Evolutionary conservation across 2,329 filamentous ascomycete species (phyloP), one percentile per base, ranked within the genome.

Genomic region (Fusarium cyanostomum): DNA sequence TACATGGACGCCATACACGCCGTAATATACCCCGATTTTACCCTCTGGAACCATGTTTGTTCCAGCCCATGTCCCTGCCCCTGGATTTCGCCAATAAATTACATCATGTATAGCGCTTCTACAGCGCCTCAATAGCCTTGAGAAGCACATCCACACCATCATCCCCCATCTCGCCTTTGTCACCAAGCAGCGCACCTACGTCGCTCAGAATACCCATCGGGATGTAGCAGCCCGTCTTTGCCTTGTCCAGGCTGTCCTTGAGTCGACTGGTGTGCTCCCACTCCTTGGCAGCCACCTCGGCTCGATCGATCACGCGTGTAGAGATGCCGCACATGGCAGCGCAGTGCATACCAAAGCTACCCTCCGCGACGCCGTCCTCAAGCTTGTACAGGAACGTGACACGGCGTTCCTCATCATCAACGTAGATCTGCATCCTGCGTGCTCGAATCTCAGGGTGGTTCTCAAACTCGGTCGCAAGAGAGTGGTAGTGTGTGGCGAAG

Each of bases 321-420:
- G 92, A 87, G 64, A 99, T 98, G 1, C 95, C 95, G 71, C 95
- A 99, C 95, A 99, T 99, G 59, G 92, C 90, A 1, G 95, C 95
- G 74, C 95, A 99, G 76, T 99, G 95, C 95, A 99, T 99, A 70
- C 95, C 95, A 72, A 98, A 99, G 72, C 92, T 96, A 13, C 95
- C 95, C 76, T 98, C 94, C 0, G 95, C 95, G 9, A 98, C 92
- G 2, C 95, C 95, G 12, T 92, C 86, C 77, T 98, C 95, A 0
- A 99, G 85, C 72, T 92, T 94, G 80, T 99, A 99, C 52, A 99
- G 76, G 79, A 99, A 99, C 0, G 94, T 97, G n/a, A 99, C 89
- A n/a, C 89, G 88, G 21, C 92, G 86, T 56, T 92, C 85, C 42
- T 84, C 86, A 5, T 95, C 91, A 64, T 99, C 94, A 2, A 99